Percentiles rank a stretch among this genome's conserved stretches.
phyloP scores from a whole-genome alignment of 2,329 filamentous ascomycete genomes.

The Claviceps monticola region DNA sequence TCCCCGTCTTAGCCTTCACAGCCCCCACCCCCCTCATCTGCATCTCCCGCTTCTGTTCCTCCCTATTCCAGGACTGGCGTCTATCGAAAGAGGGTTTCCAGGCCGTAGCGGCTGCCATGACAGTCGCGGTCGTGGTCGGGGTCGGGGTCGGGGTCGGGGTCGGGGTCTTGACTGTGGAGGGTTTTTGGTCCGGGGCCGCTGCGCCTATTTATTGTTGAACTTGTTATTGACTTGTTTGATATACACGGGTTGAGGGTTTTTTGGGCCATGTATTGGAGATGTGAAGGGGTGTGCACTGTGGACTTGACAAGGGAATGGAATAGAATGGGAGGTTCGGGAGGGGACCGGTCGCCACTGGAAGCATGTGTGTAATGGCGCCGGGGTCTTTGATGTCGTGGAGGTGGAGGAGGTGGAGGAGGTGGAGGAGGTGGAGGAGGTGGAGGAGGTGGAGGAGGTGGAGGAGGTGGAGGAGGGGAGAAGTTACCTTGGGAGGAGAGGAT shows the following conservation, averaged over 20 bases:
- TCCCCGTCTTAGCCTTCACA: slow-evolving; percentile 19
- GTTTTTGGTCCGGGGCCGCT: background rate
- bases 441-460: no score
- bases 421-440: no score
- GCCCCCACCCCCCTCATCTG: slow-evolving; percentile 30
- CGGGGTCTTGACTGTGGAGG: slow-evolving; percentile 12
- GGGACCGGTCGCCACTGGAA: no score
- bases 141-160: slow-evolving; percentile 25
- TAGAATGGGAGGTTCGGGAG: no score
- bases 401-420: no score
- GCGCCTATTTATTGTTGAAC: background rate
- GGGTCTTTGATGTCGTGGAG: background rate
- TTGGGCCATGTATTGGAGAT: no score
- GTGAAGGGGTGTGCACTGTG: no score
- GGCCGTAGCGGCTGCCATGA: slow-evolving; percentile 18
- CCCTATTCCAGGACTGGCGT: slow-evolving; percentile 37
- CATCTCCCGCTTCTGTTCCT: slow-evolving; percentile 39
- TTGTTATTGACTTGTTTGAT: background rate
- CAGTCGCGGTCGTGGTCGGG: slow-evolving; percentile 10
- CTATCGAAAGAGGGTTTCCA: slow-evolving; percentile 35
- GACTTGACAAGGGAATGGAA: no score
- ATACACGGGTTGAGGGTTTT: no score
- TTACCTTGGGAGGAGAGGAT: no score
- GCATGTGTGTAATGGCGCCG: background rate
- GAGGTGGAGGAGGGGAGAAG: no score